Base-by-base conservation (phyloP, 2,329 filamentous ascomycete genomes). In the Neophaeococcomyces aloes region DNA sequence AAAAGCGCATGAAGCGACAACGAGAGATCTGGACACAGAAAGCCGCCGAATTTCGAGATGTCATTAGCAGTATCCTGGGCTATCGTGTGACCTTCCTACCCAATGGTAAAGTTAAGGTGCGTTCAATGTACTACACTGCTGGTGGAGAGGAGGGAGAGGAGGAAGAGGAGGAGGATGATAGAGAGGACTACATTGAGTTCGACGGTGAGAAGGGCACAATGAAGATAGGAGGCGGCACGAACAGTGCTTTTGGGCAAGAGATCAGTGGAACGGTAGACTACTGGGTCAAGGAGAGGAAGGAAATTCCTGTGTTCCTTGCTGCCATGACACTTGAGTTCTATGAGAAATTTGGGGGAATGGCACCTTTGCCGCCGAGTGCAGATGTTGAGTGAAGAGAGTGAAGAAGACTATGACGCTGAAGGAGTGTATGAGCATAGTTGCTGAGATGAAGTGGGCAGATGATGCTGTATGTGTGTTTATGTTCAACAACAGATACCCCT, bases 71-170 rank as follows among this genome's bases (percentile, higher is more conserved):
- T 15, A 82, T 94, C 1, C 74, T 98, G 0, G 91, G 91, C 0
- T 98, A 88, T 83, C 89, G 89, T 42, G 78, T 96, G 10, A 87
- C 91, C 25, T 96, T 98, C 61, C 82, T 95, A 61, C 87, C 88
- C n/a, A 94, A 94, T 61, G 91, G 91, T 32, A 89, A 94, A 57
- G 93, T 95, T 65, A 81, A 86, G 25, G 86, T 95, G 17, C 93
- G 89, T 43, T 83, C 76, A 47, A 83, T 89, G 52, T 93, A 89
- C 59, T 84, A 83, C 59, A 82, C 87, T 0, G 80, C 76, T 5
- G 78, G 83, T 44, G 79, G 83, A 57, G 78, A 86, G 60, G 65
- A 63, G 3, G 49, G 46, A 21, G 50, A 50, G 21, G 52, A 54
- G 21, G 42, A 46, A 10, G 35, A 15, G 15, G 55, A 53, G 19